These are phyloP conservation scores for Meyerozyma carpophila DNA, from an alignment of 1,139 yeast species.

Conservation along the genomic window DNA sequence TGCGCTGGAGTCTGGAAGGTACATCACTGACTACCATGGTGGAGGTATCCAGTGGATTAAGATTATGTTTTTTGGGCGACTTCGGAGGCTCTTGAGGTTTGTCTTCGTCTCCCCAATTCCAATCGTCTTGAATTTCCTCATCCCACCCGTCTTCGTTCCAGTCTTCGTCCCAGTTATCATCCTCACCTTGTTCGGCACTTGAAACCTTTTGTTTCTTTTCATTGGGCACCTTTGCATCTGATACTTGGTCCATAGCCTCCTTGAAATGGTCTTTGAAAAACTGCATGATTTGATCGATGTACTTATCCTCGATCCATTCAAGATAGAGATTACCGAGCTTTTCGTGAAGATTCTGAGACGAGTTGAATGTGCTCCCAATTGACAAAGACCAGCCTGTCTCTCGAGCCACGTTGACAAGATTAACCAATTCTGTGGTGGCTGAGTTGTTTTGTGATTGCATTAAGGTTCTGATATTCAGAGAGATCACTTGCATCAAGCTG, in stretches of 20 bases:
- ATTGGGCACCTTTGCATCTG: background rate
- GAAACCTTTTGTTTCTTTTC: constrained; percentile 1
- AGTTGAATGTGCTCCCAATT: background rate
- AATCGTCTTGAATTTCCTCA: constrained; percentile 8
- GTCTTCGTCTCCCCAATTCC: constrained; percentile 5
- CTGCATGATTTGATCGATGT: constrained; percentile 19
- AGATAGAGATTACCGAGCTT: constrained; percentile 23
- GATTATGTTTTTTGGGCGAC: background rate
- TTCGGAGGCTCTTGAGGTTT: background rate
- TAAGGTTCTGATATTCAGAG: background rate
- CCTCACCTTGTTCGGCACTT: constrained; percentile 7
- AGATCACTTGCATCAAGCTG: background rate
- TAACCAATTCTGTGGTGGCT: background rate
- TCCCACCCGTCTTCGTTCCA: constrained; percentile 19
- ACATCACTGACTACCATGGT: constrained; percentile 13
- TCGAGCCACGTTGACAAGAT: background rate
- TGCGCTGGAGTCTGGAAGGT: constrained; percentile 16
- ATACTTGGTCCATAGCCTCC: background rate
- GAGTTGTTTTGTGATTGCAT: background rate
- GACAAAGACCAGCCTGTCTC: constrained; percentile 2
- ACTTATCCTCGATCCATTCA: constrained; percentile 27
- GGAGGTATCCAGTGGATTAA: background rate
- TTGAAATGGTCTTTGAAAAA: constrained; percentile 7
- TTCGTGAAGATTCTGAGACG: constrained; percentile 10
- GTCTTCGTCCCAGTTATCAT: constrained; percentile 19